phyloP scores from a whole-genome alignment of 805 yeast genomes.

The Yarrowia sp. region DNA sequence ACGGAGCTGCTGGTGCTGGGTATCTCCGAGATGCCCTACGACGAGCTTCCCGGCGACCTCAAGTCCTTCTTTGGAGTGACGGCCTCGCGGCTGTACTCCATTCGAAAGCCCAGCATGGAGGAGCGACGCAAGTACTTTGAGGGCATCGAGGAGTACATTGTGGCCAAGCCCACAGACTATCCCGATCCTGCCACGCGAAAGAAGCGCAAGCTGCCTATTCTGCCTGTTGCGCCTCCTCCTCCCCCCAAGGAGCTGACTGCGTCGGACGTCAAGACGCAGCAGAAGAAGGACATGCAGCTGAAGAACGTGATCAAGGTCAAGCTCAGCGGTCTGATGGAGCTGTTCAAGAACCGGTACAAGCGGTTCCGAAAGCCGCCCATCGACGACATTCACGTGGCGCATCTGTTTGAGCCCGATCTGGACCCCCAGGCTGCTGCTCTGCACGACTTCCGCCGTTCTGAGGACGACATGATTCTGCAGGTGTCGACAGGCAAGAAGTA shows the following conservation, averaged over 20 bases:
- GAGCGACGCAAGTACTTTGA: slow-evolving; percentile 60
- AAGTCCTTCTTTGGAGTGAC: slow-evolving; percentile 58
- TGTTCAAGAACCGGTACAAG: slow-evolving; percentile 81
- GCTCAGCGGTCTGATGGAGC: slow-evolving; percentile 83
- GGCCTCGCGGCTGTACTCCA: slow-evolving; percentile 47
- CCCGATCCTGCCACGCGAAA: slow-evolving; percentile 56
- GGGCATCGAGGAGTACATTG: slow-evolving; percentile 52
- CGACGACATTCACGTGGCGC: slow-evolving; percentile 70
- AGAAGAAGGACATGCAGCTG: slow-evolving; percentile 70
- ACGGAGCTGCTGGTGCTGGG: slow-evolving; percentile 77
- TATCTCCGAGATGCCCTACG: slow-evolving; percentile 52
- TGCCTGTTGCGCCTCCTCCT: slow-evolving; percentile 43
- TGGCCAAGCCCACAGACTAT: slow-evolving; percentile 68
- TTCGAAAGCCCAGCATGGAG: slow-evolving; percentile 44
- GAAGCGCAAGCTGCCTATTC: slow-evolving; percentile 41
- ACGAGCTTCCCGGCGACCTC: slow-evolving; percentile 48
- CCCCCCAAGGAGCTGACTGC: slow-evolving; percentile 39
- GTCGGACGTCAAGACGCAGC: slow-evolving; percentile 38
- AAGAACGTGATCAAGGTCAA: slow-evolving; percentile 84
- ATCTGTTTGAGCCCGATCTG: slow-evolving; percentile 66
- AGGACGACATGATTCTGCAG: slow-evolving; percentile 78
- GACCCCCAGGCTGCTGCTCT: slow-evolving; percentile 39
- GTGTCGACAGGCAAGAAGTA: slow-evolving; percentile 67
- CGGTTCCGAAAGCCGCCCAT: slow-evolving; percentile 87
- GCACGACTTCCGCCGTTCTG: slow-evolving; percentile 43